These are phyloP conservation scores for Candida tallmaniae DNA, from an alignment of 805 yeast genomes.

Conservation along the genomic window DNA sequence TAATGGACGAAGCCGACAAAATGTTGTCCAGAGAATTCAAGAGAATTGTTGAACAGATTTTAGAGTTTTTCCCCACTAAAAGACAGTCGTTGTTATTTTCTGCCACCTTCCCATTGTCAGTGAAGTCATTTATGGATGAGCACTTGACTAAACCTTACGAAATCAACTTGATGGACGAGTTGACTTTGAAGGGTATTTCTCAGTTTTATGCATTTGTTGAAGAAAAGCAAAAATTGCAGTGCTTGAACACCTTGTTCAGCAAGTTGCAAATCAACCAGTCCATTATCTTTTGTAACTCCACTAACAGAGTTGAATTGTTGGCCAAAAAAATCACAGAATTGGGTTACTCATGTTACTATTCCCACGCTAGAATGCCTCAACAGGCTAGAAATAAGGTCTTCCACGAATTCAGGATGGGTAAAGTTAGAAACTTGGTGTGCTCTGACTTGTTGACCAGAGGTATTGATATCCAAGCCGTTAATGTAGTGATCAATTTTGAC, in stretches of 20 bases:
- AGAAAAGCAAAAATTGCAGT: conserved; percentile 92
- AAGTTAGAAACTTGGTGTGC: conserved; percentile 94
- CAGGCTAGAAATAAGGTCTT: conserved; percentile 95
- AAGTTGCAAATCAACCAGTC: conserved; percentile 95
- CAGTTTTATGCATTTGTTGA: conserved; percentile 99
- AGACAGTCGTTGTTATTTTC: conserved; percentile 82
- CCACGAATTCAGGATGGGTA: conserved; percentile 98
- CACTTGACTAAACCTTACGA: conserved; percentile 91
- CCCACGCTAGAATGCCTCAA: conserved; percentile 98
- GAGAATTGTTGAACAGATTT: conserved; percentile 78
- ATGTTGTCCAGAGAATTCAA: conserved; percentile 90
- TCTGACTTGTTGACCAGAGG: conserved; percentile 96
- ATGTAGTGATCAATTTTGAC: conserved; percentile 95
- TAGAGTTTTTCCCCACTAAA: conserved; percentile 65
- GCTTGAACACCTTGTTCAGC: conserved; percentile 90
- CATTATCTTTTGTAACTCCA: conserved; percentile 94
- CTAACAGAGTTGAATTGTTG: conserved; percentile 90
- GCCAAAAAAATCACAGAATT: conserved; percentile 95
- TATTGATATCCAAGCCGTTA: conserved; percentile 98
- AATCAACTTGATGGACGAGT: conserved; percentile 95
- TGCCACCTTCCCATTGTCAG: conserved; percentile 95
- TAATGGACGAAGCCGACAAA: conserved; percentile 99
- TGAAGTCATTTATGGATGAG: conserved; percentile 86
- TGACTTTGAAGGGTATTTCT: conserved; percentile 92
- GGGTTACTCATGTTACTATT: conserved; percentile 93